phyloP scores from a whole-genome alignment of 306 rosid species.

The Abrus precatorius region DNA sequence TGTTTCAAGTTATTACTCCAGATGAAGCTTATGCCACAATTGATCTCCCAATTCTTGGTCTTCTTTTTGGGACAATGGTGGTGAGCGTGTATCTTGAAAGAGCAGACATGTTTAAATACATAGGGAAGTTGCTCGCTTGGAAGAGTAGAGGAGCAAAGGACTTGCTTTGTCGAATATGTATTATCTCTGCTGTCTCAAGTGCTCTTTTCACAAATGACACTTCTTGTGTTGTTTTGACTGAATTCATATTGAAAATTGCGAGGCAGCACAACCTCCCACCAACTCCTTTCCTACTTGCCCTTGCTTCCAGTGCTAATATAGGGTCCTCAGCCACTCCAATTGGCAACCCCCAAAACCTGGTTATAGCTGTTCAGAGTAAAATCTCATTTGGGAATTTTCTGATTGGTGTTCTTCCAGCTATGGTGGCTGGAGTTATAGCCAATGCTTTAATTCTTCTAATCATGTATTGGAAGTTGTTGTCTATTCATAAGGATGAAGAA shows the following conservation, averaged over 20 bases:
- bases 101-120: constrained; percentile 81
- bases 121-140: constrained; percentile 78
- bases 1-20: constrained; percentile 66
- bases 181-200: constrained; percentile 75
- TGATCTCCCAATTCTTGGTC: constrained; percentile 81
- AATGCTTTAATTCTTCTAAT: constrained; percentile 63
- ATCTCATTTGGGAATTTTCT: constrained; percentile 69
- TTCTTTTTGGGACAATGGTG: constrained; percentile 88
- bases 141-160: constrained; percentile 84
- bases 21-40: constrained; percentile 73
- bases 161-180: constrained; percentile 70
- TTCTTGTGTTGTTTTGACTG: constrained; percentile 79
- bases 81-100: constrained; percentile 78
- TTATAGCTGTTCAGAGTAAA: constrained; percentile 76
- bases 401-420: constrained; percentile 72
- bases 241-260: constrained; percentile 79
- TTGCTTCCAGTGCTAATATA: constrained; percentile 83
- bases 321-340: constrained; percentile 85
- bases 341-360: constrained; percentile 84
- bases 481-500: constrained; percentile 66
- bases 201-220: constrained; percentile 91
- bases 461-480: constrained; percentile 65
- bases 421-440: constrained; percentile 67
- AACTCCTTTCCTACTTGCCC: constrained; percentile 81
- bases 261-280: constrained; percentile 84